Base-by-base conservation (phyloP, 805 yeast genomes). In the Suhomyces kilbournensis region DNA sequence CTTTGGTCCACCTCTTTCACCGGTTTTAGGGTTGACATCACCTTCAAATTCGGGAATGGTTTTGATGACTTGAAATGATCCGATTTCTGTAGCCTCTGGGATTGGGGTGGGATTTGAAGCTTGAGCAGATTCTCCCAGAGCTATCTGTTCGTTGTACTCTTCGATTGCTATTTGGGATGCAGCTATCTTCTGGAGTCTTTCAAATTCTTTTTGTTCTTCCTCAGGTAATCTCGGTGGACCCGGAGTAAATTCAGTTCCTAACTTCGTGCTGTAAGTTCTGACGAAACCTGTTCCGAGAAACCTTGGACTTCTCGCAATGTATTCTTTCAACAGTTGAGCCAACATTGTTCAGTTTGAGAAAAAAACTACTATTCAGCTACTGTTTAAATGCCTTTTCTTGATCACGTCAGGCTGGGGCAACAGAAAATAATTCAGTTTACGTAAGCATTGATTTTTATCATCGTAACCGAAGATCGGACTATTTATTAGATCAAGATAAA, bases 1-100 rank as follows among this genome's bases (percentile, higher is more conserved):
- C 64, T 94, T 94, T 23, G 99, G 99, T 0, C 99, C 99, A 46
- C 97, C 97, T 20, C 86, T 77, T 70, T 94, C 99, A 3, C 99
- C 99, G 0, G 99, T 94, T 53, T 76, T 80, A 0, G 99, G 99
- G 65, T 94, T 94, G 15, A 79, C 83, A 56, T 91, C 92, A 1
- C 99, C 99, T 69, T 92, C 97, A 65, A 94, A 94, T 64, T 94
- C 99, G 2, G 97, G 96, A 50, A 91, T 85, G 3, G 91, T 85
- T 67, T 86, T 83, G 66, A 87, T 78, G 57, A 77, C 82, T 51
- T 82, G 88, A 60, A 85, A 81, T 4, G 76, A 72, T 6, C 88
- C 88, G 46, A 86, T 79, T 60, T 85, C 88, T 35, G 75, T 77
- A 38, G 75, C 77, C 55, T 70, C 74, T 50, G 75, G 56, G 19